These are phyloP conservation scores for Sporothrix variecibatus DNA, from an alignment of 2,329 filamentous ascomycete species.

Conservation along the genomic window DNA sequence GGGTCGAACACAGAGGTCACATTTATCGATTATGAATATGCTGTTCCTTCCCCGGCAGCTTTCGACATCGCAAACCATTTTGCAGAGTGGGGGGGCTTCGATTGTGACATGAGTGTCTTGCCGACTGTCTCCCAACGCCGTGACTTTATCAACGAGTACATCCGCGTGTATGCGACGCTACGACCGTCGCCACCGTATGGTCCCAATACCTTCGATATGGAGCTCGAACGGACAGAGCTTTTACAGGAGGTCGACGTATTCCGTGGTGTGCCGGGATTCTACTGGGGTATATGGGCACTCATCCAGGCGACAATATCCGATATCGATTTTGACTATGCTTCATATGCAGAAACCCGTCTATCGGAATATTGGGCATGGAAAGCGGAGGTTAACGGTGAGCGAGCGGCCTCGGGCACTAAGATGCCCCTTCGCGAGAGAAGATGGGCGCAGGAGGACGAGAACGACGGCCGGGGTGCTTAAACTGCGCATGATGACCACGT, in stretches of 20 bases:
- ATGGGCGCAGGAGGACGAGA: constrained; percentile 64
- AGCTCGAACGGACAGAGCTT: constrained; percentile 68
- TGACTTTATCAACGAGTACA: constrained; percentile 82
- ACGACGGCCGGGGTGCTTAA: neutral
- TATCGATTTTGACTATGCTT: constrained; percentile 95
- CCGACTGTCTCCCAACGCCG: constrained; percentile 76
- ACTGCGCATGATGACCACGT: neutral
- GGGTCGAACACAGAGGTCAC: constrained; percentile 51
- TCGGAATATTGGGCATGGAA: constrained; percentile 95
- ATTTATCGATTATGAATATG: constrained; percentile 99
- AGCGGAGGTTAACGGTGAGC: constrained; percentile 66
- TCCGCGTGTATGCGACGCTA: constrained; percentile 69
- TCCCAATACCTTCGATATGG: constrained; percentile 49
- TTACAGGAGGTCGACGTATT: constrained; percentile 82
- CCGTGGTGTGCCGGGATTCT: constrained; percentile 85
- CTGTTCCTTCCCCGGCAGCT: constrained; percentile 86
- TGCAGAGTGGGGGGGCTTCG: constrained; percentile 96
- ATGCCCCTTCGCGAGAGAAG: constrained; percentile 74
- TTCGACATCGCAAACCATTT: constrained; percentile 99
- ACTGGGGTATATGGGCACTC: constrained; percentile 91
- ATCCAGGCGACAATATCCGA: constrained; percentile 93
- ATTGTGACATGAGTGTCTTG: constrained; percentile 84
- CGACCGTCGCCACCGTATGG: constrained; percentile 34
- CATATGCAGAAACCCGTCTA: constrained; percentile 82
- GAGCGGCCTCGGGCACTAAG: constrained; percentile 54